Percentiles rank a stretch among this genome's conserved stretches.
phyloP scores from a whole-genome alignment of 306 rosid genomes.

The Quercus cerris region DNA sequence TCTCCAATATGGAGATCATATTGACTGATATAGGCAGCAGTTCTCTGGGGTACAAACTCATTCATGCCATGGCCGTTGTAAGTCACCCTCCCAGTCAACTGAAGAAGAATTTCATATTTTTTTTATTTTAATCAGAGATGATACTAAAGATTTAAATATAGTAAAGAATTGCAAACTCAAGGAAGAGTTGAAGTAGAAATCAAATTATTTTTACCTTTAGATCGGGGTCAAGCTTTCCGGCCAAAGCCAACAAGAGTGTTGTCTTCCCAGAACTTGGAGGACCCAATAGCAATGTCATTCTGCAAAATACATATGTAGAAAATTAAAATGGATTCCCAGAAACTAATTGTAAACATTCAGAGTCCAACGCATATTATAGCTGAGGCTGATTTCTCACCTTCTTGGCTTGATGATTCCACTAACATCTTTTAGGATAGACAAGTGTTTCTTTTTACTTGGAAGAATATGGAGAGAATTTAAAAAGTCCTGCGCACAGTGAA shows the following conservation, averaged over 20 bases:
- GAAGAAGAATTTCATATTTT: not conserved
- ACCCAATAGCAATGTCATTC: slow-evolving; percentile 82
- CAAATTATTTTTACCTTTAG: slow-evolving; percentile 40
- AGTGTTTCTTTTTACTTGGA: slow-evolving; percentile 30
- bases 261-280: slow-evolving; percentile 94
- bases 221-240: slow-evolving; percentile 61
- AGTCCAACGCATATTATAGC: too few species aligned
- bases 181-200: not conserved
- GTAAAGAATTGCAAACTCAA: not conserved
- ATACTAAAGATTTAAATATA: too few species aligned
- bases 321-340: not conserved
- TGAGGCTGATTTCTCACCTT: slow-evolving; percentile 33
- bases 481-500: slow-evolving; percentile 20
- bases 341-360: too few species aligned
- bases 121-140: too few species aligned
- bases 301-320: not conserved
- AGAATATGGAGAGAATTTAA: slow-evolving; percentile 34
- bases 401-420: slow-evolving; percentile 81
- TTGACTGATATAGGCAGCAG: slow-evolving; percentile 76
- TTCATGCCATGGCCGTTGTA: slow-evolving; percentile 65
- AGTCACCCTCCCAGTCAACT: slow-evolving; percentile 56
- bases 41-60: slow-evolving; percentile 76
- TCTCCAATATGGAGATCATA: slow-evolving; percentile 70
- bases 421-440: slow-evolving; percentile 59
- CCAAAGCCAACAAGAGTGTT: slow-evolving; percentile 59